A percentile compares a stretch with the other conserved stretches of the same genome.
phyloP scores from a whole-genome alignment of 331 rosid species.

The Telfairia occidentalis region DNA sequence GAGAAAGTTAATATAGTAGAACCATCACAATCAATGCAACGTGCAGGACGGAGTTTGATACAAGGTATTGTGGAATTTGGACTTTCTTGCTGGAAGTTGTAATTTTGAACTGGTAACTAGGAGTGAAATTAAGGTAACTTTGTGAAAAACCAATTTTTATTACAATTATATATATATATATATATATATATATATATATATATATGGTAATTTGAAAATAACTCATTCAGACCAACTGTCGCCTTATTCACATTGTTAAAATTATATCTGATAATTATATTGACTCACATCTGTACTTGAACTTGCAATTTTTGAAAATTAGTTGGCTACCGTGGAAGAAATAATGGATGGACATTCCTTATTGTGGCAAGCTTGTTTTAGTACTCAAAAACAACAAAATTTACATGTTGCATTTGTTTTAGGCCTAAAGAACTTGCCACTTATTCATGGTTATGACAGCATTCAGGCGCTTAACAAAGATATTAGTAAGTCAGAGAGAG shows the following conservation, averaged over 20 bases:
- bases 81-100: slow-evolving; percentile 3
- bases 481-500: slow-evolving; percentile 60
- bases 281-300: background rate
- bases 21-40: slow-evolving; percentile 97
- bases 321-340: background rate
- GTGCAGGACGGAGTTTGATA: slow-evolving; percentile 68
- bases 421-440: slow-evolving; percentile 82
- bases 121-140: background rate
- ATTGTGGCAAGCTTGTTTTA: background rate
- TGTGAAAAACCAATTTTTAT: background rate
- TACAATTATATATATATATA: too few relatives aligned
- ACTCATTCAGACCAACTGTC: background rate
- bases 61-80: slow-evolving; percentile 41
- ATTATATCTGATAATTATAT: background rate
- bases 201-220: too few relatives aligned
- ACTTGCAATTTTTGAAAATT: background rate
- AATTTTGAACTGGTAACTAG: background rate
- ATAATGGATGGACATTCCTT: background rate
- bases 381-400: background rate
- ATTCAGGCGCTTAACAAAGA: slow-evolving; percentile 56
- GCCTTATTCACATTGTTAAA: slow-evolving; percentile 7
- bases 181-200: too few relatives aligned
- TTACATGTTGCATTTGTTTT: slow-evolving; percentile 14
- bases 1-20: slow-evolving; percentile 72
- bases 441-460: slow-evolving; percentile 86